Base-by-base conservation (phyloP, 805 yeast species). In the Saccharomycopsis babjevae region DNA sequence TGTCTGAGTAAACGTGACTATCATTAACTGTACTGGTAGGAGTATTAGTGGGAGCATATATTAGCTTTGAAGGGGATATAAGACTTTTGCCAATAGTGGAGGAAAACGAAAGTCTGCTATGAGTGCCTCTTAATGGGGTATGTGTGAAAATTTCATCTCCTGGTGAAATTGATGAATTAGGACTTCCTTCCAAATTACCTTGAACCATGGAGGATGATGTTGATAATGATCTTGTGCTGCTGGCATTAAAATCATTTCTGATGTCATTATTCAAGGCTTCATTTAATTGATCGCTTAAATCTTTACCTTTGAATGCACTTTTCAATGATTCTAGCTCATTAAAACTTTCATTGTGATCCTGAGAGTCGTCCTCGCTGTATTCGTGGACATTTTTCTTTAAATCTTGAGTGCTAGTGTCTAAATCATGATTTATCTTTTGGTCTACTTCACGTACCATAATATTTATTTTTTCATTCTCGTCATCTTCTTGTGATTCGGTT, bases 1-100 rank as follows among this genome's bases (percentile, higher is more conserved):
- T 57, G 18, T 57, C 34, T 30, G 63, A 61, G 25, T 61, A 58
- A 10, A 61, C 63, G 13, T 54, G 43, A 22, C 34, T 50, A 20
- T 58, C 50, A 52, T 43, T 40, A 10, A 61, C 57, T 22, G 28
- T 57, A 30, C 58, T 50, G 6, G 60, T 61, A 54, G 57, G 46
- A 13, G 56, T 55, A 40, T 39, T 46, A 25, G 16, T 30, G 10
- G 59, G 22, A 38, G 39, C 40, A 39, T 38, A 59, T 20, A 59
- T 32, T 39, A 59, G 39, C 28, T 59, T 59, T 1, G 61, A 36
- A n/a, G 61, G 61, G 11, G 59, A 56, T 15, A 56, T 56, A 22
- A 56, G 10, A 11, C 39, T 55, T 25, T 43, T 18, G 20, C 58
- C 46, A 28, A 30, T 56, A n/a, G 38, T 38, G 18, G 46, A 34